These are phyloP conservation scores for Heracleum sosnowskyi DNA, from an alignment of 129 eudicot species.

Conservation along the genomic window DNA sequence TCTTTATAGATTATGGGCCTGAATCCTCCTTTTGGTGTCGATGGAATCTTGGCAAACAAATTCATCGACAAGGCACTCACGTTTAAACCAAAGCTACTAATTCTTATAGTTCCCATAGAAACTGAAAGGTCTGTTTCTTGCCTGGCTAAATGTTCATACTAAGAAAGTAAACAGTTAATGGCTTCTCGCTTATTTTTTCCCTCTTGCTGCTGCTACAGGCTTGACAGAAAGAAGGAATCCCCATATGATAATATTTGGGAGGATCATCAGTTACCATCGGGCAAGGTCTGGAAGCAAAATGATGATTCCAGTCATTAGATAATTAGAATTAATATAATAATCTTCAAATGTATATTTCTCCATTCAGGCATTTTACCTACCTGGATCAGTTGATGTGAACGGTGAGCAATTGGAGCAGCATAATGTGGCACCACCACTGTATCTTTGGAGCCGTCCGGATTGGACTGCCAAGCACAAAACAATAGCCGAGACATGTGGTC, in stretches of 20 bases:
- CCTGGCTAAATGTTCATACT: background rate
- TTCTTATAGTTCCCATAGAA: slow-evolving; percentile 48
- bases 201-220: slow-evolving; percentile 26
- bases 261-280: slow-evolving; percentile 38
- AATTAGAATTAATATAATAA: background rate
- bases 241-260: slow-evolving; percentile 54
- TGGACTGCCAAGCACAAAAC: slow-evolving; percentile 38
- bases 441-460: slow-evolving; percentile 52
- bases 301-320: background rate
- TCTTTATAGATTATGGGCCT: slow-evolving; percentile 50
- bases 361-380: slow-evolving; percentile 49
- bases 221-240: slow-evolving; percentile 20
- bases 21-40: slow-evolving; percentile 62
- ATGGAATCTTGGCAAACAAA: slow-evolving; percentile 40
- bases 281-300: slow-evolving; percentile 32
- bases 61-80: slow-evolving; percentile 50
- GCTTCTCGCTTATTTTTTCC: background rate
- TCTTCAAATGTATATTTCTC: background rate
- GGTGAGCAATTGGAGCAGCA: slow-evolving; percentile 39
- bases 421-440: slow-evolving; percentile 41
- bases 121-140: slow-evolving; percentile 27
- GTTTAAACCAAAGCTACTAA: slow-evolving; percentile 50
- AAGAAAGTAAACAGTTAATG: background rate
- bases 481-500: slow-evolving; percentile 31
- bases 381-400: slow-evolving; percentile 35